A percentile compares a stretch with the other conserved stretches of the same genome.
Conservation (phyloP, 257 asterid genomes). For the Rubia yunnanensis region DNA sequence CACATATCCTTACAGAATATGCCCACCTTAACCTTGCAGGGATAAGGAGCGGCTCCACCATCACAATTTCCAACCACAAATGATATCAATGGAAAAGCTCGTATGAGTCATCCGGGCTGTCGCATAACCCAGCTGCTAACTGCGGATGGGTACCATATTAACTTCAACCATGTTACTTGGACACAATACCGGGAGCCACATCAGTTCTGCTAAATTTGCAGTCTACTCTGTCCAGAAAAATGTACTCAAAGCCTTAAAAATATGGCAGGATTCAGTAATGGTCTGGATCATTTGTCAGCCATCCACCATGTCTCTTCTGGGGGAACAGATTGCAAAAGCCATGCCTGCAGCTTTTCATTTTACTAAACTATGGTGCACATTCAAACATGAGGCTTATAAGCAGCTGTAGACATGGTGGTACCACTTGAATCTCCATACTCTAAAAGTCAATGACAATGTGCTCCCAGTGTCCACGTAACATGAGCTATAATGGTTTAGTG, state of each 20-base stretch:
- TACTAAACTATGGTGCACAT: not conserved
- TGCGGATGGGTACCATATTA: conserved; percentile 79
- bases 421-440: not conserved
- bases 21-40: conserved; percentile 98
- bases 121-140: conserved; percentile 62
- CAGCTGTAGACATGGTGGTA: not conserved
- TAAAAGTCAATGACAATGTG: not conserved
- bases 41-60: conserved; percentile 84
- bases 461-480: conserved; percentile 18
- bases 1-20: conserved; percentile 53
- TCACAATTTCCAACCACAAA: conserved; percentile 32
- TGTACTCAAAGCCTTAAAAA: too few species aligned
- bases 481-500: not conserved
- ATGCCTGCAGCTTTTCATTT: not conserved
- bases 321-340: not conserved
- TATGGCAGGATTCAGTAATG: too few species aligned
- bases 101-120: conserved; percentile 92
- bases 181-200: conserved; percentile 32
- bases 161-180: conserved; percentile 40
- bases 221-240: not conserved
- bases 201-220: conserved; percentile 13
- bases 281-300: too few species aligned
- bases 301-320: not conserved
- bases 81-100: conserved; percentile 36
- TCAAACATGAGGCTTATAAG: too few species aligned